phyloP scores from a whole-genome alignment of 768 basidiomycete genomes.

The Terana coerulea region DNA sequence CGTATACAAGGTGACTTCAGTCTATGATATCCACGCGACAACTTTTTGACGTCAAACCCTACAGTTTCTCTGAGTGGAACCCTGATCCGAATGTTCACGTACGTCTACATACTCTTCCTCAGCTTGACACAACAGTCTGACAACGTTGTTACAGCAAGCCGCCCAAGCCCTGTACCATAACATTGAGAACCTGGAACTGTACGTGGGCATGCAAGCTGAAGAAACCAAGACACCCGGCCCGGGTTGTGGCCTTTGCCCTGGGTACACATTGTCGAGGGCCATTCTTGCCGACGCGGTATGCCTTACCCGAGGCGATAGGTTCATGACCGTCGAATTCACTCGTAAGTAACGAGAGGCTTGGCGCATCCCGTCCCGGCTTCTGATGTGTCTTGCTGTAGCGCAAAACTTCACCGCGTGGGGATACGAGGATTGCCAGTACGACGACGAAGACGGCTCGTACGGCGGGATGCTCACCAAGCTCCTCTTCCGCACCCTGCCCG shows the following conservation, averaged over 20 bases:
- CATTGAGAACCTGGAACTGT: slow-evolving; percentile 77
- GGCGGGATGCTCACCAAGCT: slow-evolving; percentile 75
- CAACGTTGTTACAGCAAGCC: slow-evolving; percentile 37
- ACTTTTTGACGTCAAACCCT: not conserved
- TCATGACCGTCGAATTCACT: slow-evolving; percentile 73
- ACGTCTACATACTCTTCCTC: slow-evolving; percentile 2
- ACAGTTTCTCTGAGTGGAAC: slow-evolving; percentile 32
- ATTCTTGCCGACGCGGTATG: slow-evolving; percentile 78
- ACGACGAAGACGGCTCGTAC: slow-evolving; percentile 63
- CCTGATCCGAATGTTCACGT: slow-evolving; percentile 23
- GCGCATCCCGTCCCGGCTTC: not conserved
- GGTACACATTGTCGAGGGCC: slow-evolving; percentile 81
- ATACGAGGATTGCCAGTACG: slow-evolving; percentile 63
- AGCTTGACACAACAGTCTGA: slow-evolving; percentile 17
- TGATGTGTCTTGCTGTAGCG: slow-evolving; percentile 38
- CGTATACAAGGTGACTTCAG: not conserved
- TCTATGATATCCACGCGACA: not conserved
- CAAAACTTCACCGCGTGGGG: slow-evolving; percentile 79
- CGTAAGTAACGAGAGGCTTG: slow-evolving; percentile 50
- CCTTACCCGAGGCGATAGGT: slow-evolving; percentile 71
- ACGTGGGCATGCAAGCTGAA: slow-evolving; percentile 55
- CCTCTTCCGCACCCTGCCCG: slow-evolving; percentile 67
- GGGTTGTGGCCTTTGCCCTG: slow-evolving; percentile 77
- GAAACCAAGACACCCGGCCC: slow-evolving; percentile 58
- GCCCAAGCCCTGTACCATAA: slow-evolving; percentile 65